A percentile compares a stretch with the other conserved stretches of the same genome.
phyloP scores from a whole-genome alignment of 2,329 filamentous ascomycete genomes.

The Fusarium concolor region DNA sequence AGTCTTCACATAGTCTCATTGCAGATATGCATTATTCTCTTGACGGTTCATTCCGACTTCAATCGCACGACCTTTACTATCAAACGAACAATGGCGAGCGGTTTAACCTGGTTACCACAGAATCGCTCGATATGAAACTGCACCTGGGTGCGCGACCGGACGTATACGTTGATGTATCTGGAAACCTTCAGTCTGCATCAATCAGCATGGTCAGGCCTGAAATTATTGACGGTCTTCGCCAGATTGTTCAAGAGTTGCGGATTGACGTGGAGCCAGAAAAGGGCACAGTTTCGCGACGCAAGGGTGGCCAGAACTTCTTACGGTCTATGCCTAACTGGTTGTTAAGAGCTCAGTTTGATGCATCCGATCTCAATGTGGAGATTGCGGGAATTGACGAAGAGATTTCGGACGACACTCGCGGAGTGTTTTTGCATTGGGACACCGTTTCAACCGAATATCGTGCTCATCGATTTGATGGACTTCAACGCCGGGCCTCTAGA shows the following conservation, averaged over 20 bases:
- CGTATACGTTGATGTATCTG: slow-evolving; percentile 82
- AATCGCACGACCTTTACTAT: slow-evolving; percentile 92
- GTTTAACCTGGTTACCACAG: slow-evolving; percentile 88
- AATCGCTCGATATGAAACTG: slow-evolving; percentile 87
- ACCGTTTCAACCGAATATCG: slow-evolving; percentile 91
- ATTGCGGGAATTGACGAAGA: slow-evolving; percentile 87
- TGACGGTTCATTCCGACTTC: slow-evolving; percentile 82
- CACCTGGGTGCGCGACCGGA: slow-evolving; percentile 88
- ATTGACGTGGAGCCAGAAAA: slow-evolving; percentile 74
- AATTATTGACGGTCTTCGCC: slow-evolving; percentile 89
- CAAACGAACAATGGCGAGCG: slow-evolving; percentile 85
- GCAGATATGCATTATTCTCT: slow-evolving; percentile 90
- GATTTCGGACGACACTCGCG: slow-evolving; percentile 84
- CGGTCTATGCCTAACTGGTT: slow-evolving; percentile 87
- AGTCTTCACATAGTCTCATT: slow-evolving; percentile 91
- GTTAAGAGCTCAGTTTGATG: slow-evolving; percentile 83
- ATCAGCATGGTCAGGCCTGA: slow-evolving; percentile 91
- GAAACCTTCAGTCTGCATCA: slow-evolving; percentile 86
- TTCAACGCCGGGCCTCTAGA: slow-evolving; percentile 68
- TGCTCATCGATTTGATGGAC: slow-evolving; percentile 78
- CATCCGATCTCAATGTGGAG: slow-evolving; percentile 89
- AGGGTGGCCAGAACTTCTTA: slow-evolving; percentile 74
- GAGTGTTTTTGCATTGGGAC: slow-evolving; percentile 87
- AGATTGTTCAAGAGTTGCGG: slow-evolving; percentile 87
- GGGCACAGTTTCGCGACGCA: slow-evolving; percentile 59